Conservation (phyloP, 1,139 yeast genomes). For the Saccharomyces hybrid region DNA sequence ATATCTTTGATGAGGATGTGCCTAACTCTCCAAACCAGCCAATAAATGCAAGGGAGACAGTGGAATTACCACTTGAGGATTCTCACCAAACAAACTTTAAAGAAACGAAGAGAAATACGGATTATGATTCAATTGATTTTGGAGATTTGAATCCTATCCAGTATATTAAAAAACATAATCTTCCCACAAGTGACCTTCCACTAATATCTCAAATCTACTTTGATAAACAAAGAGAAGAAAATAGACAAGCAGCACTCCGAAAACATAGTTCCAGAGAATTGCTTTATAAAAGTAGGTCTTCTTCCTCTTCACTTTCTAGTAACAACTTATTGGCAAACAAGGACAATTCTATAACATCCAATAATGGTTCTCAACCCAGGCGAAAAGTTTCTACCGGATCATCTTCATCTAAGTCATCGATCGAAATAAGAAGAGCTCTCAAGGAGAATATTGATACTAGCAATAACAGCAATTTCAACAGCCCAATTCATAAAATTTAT, state of each 20-base stretch:
- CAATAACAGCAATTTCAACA: not conserved
- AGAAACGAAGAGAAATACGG: slow-evolving; percentile 3
- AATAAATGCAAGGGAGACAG: slow-evolving; percentile 3
- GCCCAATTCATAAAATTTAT: not conserved
- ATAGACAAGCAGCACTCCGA: slow-evolving; percentile 21
- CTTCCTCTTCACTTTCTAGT: not conserved
- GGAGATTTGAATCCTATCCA: slow-evolving; percentile 36
- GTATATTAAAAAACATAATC: slow-evolving; percentile 31
- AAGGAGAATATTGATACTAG: not conserved
- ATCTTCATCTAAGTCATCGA: not conserved
- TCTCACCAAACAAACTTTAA: not conserved
- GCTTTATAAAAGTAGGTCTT: not conserved
- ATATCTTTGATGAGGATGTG: not conserved
- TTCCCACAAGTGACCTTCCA: slow-evolving; percentile 34
- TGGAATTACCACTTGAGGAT: not conserved
- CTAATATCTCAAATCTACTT: slow-evolving; percentile 32
- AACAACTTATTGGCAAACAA: not conserved
- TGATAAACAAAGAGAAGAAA: slow-evolving; percentile 33
- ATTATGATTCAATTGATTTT: slow-evolving; percentile 28
- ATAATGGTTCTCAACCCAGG: not conserved
- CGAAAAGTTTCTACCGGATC: slow-evolving; percentile 1
- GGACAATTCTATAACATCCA: not conserved
- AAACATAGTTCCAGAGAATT: not conserved
- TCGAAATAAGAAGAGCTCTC: not conserved
- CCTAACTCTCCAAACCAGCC: slow-evolving; percentile 3